Base-by-base conservation (phyloP, 2,329 filamentous ascomycete genomes). In the Phaeosphaeria sp. region DNA sequence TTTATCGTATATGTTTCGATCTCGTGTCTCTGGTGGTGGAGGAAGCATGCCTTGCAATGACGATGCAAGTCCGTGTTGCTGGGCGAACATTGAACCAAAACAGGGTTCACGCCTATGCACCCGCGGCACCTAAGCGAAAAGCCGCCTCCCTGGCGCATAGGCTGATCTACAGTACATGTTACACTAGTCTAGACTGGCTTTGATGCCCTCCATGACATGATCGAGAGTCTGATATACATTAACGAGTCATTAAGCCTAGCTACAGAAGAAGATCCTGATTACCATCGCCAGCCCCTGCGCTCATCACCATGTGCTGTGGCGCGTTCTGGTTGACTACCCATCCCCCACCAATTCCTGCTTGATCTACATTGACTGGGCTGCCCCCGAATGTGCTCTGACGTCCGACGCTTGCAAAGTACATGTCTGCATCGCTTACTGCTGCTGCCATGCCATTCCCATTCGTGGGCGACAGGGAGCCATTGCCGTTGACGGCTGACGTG, bases 361-460 rank as follows among this genome's bases (percentile, higher is more conserved):
- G 65, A 49, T 76, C 69, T 10, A 64, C 71, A 18, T 67, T 64
- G 44, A 77, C 69, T 6, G 74, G 74, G 36, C 64, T 69, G 1
- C 72, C 73, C 3, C 74, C 74, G 59, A 75, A 77, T 1, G 72
- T 73, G 42, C 73, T 76, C 50, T 76, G 72, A 10, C 74, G 57
- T 0, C 73, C 73, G 1, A 77, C 72, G 46, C 88, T 90, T 17
- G 90, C 89, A 77, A 97, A 98, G 78, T 97, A 97, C 17, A 89
- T 87, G 72, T 97, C 94, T 10, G 93, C 94, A 54, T 95, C 93
- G 69, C 85, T 90, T 36, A 96, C 88, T 1, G 92, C 92, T 23
- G 88, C 86, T 3, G 87, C 83, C 56, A 93, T 82, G 69, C 89
- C 84, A 6, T 67, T 58, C 23, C 72, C 73, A 42, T 73, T 72